A percentile compares a stretch with the other conserved stretches of the same genome.
phyloP scores from a whole-genome alignment of 768 basidiomycete species.

The Kwoniella mangroviensis region DNA sequence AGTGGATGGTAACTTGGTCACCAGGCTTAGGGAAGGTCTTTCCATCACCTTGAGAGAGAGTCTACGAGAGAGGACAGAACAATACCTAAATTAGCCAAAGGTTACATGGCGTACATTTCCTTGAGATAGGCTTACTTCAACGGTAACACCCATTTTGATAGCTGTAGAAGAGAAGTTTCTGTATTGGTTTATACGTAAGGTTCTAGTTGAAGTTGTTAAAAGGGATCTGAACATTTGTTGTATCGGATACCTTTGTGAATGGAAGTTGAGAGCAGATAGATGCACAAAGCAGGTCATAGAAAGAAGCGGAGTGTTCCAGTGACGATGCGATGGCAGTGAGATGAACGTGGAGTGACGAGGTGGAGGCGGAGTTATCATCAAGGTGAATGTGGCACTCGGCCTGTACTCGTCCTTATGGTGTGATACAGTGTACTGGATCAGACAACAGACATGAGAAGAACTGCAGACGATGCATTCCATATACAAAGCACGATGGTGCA shows the following conservation, averaged over 20 bases:
- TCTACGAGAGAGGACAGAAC: slow-evolving; percentile 20
- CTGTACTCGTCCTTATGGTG: too few species aligned
- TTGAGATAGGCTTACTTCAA: slow-evolving; percentile 39
- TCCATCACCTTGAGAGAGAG: slow-evolving; percentile 54
- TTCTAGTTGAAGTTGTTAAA: slow-evolving; percentile 26
- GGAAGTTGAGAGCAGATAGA: background rate
- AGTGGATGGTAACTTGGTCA: slow-evolving; percentile 55
- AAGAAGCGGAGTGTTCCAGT: background rate
- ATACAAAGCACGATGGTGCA: too few species aligned
- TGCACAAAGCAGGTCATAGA: background rate
- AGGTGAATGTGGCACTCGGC: slow-evolving; percentile 14
- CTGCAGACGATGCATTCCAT: too few species aligned
- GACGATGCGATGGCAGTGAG: background rate
- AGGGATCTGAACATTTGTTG: slow-evolving; percentile 34
- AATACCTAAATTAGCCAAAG: background rate
- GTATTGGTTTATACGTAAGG: slow-evolving; percentile 8
- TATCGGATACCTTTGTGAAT: background rate
- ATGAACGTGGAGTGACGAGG: slow-evolving; percentile 14
- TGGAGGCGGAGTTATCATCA: slow-evolving; percentile 18
- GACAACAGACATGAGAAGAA: too few species aligned
- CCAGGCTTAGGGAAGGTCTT: slow-evolving; percentile 56
- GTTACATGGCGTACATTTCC: background rate
- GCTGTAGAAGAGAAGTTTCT: slow-evolving; percentile 46
- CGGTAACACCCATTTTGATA: slow-evolving; percentile 55
- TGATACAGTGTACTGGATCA: too few species aligned